A percentile compares a stretch with the other conserved stretches of the same genome.
Conservation (phyloP, 179 eudicot species). For the Drosera spatulata region DNA sequence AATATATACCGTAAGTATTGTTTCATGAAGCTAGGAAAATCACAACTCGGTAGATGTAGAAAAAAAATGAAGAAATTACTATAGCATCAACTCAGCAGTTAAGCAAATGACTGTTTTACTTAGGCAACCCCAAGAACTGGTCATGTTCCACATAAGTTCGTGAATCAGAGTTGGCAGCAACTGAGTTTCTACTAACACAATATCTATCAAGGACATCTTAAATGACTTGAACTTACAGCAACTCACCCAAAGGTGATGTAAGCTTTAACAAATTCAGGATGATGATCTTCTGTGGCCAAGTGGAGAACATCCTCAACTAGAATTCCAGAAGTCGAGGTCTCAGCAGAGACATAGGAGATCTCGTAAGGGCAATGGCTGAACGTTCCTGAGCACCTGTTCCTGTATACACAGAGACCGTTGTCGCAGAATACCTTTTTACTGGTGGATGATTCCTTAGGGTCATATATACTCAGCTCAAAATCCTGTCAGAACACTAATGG, state of each 20-base stretch:
- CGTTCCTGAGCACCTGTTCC: conserved; percentile 32
- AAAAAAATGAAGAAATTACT: not conserved
- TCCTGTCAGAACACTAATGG: conserved; percentile 13
- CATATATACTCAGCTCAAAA: conserved; percentile 70
- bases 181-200: not conserved
- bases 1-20: conserved; percentile 6
- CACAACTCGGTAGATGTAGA: too few species aligned
- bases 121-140: not conserved
- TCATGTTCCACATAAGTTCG: not conserved
- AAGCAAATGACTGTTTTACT: not conserved
- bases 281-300: conserved; percentile 51
- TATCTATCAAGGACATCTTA: not conserved
- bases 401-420: conserved; percentile 43
- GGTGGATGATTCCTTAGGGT: conserved; percentile 66
- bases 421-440: conserved; percentile 60
- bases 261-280: conserved; percentile 50
- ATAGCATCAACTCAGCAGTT: not conserved
- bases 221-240: not conserved
- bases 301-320: conserved; percentile 80
- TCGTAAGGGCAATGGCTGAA: conserved; percentile 57
- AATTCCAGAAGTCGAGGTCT: conserved; percentile 76
- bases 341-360: conserved; percentile 59
- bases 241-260: conserved; percentile 78
- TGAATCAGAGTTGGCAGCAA: not conserved
- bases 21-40: not conserved